Percentiles rank a stretch among this genome's conserved stretches.
phyloP scores from a whole-genome alignment of 495 filamentous ascomycete genomes.

The Chaetomium tenue region DNA sequence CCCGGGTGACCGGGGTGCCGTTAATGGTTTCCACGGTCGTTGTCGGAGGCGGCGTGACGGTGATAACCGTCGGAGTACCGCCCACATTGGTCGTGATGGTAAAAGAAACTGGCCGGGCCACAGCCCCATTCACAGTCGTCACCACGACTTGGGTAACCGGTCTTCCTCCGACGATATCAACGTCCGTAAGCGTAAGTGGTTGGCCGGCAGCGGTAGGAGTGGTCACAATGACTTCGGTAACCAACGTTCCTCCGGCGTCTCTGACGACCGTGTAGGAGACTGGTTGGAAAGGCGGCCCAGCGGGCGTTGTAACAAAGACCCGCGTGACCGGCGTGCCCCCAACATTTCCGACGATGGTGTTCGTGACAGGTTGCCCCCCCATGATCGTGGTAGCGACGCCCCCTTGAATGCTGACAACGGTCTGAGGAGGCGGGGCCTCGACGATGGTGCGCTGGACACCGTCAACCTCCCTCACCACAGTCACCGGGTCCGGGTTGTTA shows the following conservation, averaged over 20 bases:
- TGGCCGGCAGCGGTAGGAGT: conserved; percentile 22
- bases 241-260: conserved; percentile 24
- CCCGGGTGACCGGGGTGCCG: conserved; percentile 29
- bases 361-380: conserved; percentile 24
- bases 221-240: conserved; percentile 22
- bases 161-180: conserved; percentile 25
- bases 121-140: conserved; percentile 22
- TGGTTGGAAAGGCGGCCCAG: conserved; percentile 21
- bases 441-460: conserved; percentile 25
- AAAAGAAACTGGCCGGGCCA: conserved; percentile 28
- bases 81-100: conserved; percentile 29
- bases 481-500: conserved; percentile 22
- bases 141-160: conserved; percentile 28
- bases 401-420: conserved; percentile 20
- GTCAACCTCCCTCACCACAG: conserved; percentile 18
- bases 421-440: conserved; percentile 27
- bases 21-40: conserved; percentile 34
- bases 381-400: conserved; percentile 21
- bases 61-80: conserved; percentile 33
- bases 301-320: conserved; percentile 21
- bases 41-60: conserved; percentile 25
- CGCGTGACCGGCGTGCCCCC: conserved; percentile 25
- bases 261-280: conserved; percentile 25
- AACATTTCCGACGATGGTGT: conserved; percentile 21
- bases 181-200: conserved; percentile 24